Evolutionary conservation across 2,329 filamentous ascomycete species (phyloP).

Genomic region (Paraconiothyrium brasiliense): DNA sequence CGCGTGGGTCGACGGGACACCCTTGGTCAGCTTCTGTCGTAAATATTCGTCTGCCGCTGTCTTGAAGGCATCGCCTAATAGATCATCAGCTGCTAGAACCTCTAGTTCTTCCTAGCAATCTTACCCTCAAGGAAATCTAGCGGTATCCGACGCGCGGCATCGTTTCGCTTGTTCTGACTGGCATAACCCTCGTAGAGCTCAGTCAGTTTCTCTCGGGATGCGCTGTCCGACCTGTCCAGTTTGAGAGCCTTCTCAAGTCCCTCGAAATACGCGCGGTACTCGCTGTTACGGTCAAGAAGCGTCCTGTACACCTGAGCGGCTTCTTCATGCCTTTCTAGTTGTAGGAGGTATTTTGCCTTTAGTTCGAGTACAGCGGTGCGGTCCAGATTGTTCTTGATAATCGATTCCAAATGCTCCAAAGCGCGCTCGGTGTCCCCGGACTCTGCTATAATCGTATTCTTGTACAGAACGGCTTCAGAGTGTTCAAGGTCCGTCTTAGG

Average conservation of each 20-base stretch:
- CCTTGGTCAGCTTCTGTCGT: slow-evolving; percentile 85
- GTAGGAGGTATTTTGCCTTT: slow-evolving; percentile 82
- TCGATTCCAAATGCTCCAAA: slow-evolving; percentile 82
- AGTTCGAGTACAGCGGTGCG: slow-evolving; percentile 85
- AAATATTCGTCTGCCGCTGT: slow-evolving; percentile 81
- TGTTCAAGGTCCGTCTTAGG: slow-evolving; percentile 86
- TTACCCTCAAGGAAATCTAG: slow-evolving; percentile 84
- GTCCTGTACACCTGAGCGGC: slow-evolving; percentile 82
- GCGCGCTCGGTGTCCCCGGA: slow-evolving; percentile 83
- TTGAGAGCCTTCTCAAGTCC: slow-evolving; percentile 75
- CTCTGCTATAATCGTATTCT: slow-evolving; percentile 93
- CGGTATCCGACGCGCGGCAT: slow-evolving; percentile 85
- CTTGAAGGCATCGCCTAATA: slow-evolving; percentile 78
- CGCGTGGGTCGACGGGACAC: slow-evolving; percentile 93
- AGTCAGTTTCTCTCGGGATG: slow-evolving; percentile 74
- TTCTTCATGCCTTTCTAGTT: slow-evolving; percentile 79
- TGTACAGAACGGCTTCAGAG: slow-evolving; percentile 93
- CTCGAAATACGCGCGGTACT: slow-evolving; percentile 87
- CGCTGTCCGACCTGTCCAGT: slow-evolving; percentile 68
- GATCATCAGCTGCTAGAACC: slow-evolving; percentile 9
- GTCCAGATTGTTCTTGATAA: slow-evolving; percentile 82
- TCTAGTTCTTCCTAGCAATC: not conserved
- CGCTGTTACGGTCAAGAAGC: slow-evolving; percentile 85
- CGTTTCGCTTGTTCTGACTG: slow-evolving; percentile 80
- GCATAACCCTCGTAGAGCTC: slow-evolving; percentile 85